Evolutionary conservation across 2,329 filamentous ascomycete genomes (phyloP).

Genomic region (Venturia pyrina): DNA sequence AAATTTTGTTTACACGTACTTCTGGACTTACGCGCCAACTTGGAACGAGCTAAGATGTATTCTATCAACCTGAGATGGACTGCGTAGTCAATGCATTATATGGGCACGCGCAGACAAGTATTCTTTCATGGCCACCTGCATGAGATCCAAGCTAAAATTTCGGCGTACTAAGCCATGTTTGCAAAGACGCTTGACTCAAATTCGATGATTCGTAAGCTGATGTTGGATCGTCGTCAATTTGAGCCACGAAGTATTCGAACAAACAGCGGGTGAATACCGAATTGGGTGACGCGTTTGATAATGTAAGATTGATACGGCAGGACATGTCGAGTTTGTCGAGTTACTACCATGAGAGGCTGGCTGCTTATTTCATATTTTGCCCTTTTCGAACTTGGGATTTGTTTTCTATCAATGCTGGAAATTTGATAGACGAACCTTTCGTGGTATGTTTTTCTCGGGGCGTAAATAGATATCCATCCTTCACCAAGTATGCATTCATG

Average conservation of each 20-base stretch:
- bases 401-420: too few relatives aligned
- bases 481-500: too few relatives aligned
- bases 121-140: neutral
- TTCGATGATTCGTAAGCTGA: too few relatives aligned
- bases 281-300: neutral
- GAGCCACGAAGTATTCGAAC: too few relatives aligned
- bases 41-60: neutral
- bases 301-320: neutral
- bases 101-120: neutral
- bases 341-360: neutral
- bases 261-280: too few relatives aligned
- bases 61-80: neutral
- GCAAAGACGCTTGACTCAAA: neutral
- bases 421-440: too few relatives aligned
- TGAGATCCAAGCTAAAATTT: neutral
- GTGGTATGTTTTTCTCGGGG: too few relatives aligned
- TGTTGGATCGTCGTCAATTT: too few relatives aligned
- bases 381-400: too few relatives aligned
- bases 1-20: neutral
- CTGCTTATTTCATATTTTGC: neutral
- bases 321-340: neutral
- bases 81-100: neutral
- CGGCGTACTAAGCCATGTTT: neutral
- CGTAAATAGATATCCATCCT: too few relatives aligned
- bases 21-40: neutral